Percentiles rank a stretch among this genome's conserved stretches.
Conservation (phyloP, 1,284 basidiomycete genomes). For the Laetiporus sulphureus region DNA sequence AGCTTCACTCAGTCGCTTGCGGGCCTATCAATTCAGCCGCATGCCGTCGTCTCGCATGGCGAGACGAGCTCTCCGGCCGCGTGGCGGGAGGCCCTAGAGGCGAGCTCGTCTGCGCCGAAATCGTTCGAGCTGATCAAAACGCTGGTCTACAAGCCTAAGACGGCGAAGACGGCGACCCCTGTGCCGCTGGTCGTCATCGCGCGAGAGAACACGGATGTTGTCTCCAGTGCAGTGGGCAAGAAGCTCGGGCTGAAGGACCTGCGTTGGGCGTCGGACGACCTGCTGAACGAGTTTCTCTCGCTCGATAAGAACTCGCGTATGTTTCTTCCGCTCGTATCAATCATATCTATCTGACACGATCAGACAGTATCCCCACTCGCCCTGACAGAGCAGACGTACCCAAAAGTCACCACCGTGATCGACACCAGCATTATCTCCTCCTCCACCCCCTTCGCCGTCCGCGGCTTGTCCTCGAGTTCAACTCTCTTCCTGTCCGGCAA, state of each 20-base stretch:
- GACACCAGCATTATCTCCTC: constrained; percentile 71
- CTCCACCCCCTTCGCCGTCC: constrained; percentile 65
- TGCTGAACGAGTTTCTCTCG: constrained; percentile 80
- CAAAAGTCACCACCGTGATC: constrained; percentile 73
- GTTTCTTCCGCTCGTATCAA: constrained; percentile 26
- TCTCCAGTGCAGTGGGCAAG: constrained; percentile 70
- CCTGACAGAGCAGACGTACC: constrained; percentile 62
- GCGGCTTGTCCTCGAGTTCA: constrained; percentile 61
- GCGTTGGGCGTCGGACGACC: constrained; percentile 82
- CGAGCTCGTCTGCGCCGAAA: constrained; percentile 40
- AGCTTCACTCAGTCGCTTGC: constrained; percentile 34
- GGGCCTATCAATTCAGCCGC: constrained; percentile 47
- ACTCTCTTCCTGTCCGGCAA: constrained; percentile 75
- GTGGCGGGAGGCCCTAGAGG: constrained; percentile 61
- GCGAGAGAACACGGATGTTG: constrained; percentile 77
- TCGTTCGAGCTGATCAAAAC: constrained; percentile 74
- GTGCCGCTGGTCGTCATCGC: constrained; percentile 87
- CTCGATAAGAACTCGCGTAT: constrained; percentile 83
- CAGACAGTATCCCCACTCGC: constrained; percentile 74
- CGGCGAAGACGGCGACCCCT: constrained; percentile 80
- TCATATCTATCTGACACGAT: constrained; percentile 2
- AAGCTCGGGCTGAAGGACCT: constrained; percentile 87
- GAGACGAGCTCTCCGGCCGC: constrained; percentile 55
- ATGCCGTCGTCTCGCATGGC: constrained; percentile 44
- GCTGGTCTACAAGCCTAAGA: constrained; percentile 87